Conservation (phyloP, 345 rosid species). For the Salix suchowensis region DNA sequence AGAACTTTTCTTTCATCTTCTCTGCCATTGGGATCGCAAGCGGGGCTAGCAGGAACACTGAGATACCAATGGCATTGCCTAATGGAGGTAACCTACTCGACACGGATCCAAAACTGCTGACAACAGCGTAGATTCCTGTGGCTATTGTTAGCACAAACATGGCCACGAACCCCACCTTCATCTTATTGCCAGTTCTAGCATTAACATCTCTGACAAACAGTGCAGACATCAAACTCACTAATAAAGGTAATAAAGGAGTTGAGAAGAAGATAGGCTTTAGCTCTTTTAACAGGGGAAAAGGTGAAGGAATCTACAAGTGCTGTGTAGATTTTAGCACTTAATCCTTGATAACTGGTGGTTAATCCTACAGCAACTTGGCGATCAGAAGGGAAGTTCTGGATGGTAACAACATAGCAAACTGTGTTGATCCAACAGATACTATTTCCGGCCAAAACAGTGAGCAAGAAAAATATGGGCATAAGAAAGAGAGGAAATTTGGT, state of each 20-base stretch:
- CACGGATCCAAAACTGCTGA: slow-evolving; percentile 42
- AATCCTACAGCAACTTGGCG: slow-evolving; percentile 73
- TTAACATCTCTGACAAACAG: slow-evolving; percentile 35
- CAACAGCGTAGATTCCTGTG: slow-evolving; percentile 63
- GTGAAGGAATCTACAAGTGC: slow-evolving; percentile 43
- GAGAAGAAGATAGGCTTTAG: slow-evolving; percentile 54
- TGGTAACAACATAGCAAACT: slow-evolving; percentile 54
- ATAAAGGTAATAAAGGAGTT: slow-evolving; percentile 60
- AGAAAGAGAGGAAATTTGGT: slow-evolving; percentile 39
- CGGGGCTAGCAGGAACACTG: slow-evolving; percentile 45
- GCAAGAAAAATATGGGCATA: slow-evolving; percentile 54
- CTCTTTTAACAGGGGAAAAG: slow-evolving; percentile 28
- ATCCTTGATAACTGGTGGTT: slow-evolving; percentile 65
- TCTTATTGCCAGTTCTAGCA: not conserved
- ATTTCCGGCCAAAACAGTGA: slow-evolving; percentile 74
- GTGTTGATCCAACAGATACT: slow-evolving; percentile 99
- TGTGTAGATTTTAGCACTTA: slow-evolving; percentile 76
- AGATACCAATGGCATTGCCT: slow-evolving; percentile 41
- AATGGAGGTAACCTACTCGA: slow-evolving; percentile 24
- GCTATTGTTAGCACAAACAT: slow-evolving; percentile 52
- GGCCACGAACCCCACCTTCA: slow-evolving; percentile 30
- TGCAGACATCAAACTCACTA: slow-evolving; percentile 33
- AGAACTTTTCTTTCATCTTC: slow-evolving; percentile 4
- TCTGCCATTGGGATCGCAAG: slow-evolving; percentile 39
- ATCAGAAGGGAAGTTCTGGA: slow-evolving; percentile 45